A percentile compares a stretch with the other conserved stretches of the same genome.
phyloP scores from a whole-genome alignment of 108 stramenopile species.

The Skeletonema menzelii region DNA sequence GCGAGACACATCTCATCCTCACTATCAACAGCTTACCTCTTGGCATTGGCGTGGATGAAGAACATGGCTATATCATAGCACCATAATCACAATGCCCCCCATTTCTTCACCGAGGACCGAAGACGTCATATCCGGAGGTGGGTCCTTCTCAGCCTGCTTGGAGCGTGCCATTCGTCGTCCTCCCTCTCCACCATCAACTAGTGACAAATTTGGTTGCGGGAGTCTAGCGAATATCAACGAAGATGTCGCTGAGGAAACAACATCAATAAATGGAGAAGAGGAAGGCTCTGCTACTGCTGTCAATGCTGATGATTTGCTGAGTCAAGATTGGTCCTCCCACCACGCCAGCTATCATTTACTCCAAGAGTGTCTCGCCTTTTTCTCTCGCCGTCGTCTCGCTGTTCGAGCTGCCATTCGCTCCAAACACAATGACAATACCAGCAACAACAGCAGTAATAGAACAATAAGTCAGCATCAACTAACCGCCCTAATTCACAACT shows the following conservation, averaged over 20 bases:
- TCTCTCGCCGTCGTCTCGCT: background rate
- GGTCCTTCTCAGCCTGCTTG: conserved; percentile 16
- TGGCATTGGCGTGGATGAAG: no score
- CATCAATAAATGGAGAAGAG: background rate
- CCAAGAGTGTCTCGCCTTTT: conserved; percentile 4
- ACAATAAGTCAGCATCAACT: background rate
- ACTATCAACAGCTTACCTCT: no score
- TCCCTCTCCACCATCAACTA: background rate
- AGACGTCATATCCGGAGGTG: conserved; percentile 23
- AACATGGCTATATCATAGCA: no score
- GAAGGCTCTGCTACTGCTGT: background rate
- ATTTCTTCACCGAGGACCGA: background rate
- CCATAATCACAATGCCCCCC: background rate
- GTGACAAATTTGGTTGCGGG: background rate
- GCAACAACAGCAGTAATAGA: background rate
- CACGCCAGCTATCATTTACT: conserved; percentile 16
- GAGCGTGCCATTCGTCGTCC: conserved; percentile 24
- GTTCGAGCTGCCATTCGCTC: background rate
- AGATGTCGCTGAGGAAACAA: background rate
- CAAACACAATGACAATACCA: background rate
- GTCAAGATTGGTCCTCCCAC: conserved; percentile 20
- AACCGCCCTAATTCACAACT: background rate
- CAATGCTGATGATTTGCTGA: background rate
- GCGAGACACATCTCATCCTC: no score
- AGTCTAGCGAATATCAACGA: background rate